Evolutionary conservation across 164 flowering plant species (phyloP).

Genomic region (Echeveria elegans): DNA sequence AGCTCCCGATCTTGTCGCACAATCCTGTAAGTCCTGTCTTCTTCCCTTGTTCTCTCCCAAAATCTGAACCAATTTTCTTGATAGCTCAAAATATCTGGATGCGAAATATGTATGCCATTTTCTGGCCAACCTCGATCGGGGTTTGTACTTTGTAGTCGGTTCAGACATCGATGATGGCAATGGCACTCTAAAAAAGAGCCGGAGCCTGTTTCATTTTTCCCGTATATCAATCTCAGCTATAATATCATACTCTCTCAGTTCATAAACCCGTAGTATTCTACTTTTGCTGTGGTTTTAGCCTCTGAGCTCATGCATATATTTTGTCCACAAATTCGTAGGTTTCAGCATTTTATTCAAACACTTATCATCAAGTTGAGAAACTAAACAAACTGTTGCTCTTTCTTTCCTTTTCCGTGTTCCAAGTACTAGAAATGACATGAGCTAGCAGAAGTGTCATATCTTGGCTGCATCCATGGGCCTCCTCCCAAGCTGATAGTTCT

Average conservation of each 20-base stretch:
- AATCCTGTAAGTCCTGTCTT: not conserved
- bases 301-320: too few relatives aligned
- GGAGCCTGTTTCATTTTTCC: not conserved
- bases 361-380: too few relatives aligned
- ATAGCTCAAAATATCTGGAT: not conserved
- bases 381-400: too few relatives aligned
- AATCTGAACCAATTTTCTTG: not conserved
- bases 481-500: slow-evolving; percentile 27
- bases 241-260: not conserved
- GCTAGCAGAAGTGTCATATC: slow-evolving; percentile 10
- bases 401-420: too few relatives aligned
- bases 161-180: not conserved
- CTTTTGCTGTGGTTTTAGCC: too few relatives aligned
- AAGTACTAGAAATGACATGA: too few relatives aligned
- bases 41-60: not conserved
- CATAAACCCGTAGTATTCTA: too few relatives aligned
- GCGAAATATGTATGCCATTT: not conserved
- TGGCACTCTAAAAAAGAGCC: too few relatives aligned
- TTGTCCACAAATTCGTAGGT: too few relatives aligned
- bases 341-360: too few relatives aligned
- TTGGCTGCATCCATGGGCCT: slow-evolving; percentile 28
- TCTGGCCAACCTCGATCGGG: not conserved
- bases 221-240: not conserved
- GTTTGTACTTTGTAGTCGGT: not conserved
- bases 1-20: not conserved